phyloP scores from a whole-genome alignment of 73 alveolate genomes.

The Effrenium voratum region DNA sequence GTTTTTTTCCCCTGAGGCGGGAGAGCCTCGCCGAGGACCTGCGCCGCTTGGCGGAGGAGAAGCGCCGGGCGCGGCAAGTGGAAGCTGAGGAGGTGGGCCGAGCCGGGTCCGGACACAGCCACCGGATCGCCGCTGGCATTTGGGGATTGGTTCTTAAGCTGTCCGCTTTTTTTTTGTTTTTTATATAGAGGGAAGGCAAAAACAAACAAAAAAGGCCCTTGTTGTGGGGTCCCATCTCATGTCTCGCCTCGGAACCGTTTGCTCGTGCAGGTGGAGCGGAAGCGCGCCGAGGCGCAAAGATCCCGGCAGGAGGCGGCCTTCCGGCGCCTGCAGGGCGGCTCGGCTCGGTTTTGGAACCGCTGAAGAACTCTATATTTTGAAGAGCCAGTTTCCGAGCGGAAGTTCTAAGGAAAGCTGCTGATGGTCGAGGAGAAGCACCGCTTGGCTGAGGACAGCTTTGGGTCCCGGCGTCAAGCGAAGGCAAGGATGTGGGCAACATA shows the following conservation, averaged over 20 bases:
- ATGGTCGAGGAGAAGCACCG: conserved; percentile 81
- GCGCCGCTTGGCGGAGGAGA: conserved; percentile 65
- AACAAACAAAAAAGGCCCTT: background rate
- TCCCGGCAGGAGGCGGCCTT: conserved; percentile 77
- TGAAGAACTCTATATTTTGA: background rate
- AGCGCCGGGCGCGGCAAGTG: conserved; percentile 76
- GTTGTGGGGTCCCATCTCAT: too few species aligned
- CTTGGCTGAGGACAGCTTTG: conserved; percentile 17
- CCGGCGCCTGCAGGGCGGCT: conserved; percentile 19
- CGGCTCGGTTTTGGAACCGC: background rate
- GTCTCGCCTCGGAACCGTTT: too few species aligned
- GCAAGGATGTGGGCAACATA: too few species aligned
- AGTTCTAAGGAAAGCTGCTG: conserved; percentile 40
- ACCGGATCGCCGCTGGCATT: background rate
- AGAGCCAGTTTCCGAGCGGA: background rate
- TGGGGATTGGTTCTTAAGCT: background rate
- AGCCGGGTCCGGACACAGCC: background rate
- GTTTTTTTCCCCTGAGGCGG: conserved; percentile 17
- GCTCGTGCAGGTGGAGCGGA: conserved; percentile 93
- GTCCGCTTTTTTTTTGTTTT: background rate
- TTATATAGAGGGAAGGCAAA: background rate
- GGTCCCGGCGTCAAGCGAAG: too few species aligned
- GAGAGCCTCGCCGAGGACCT: conserved; percentile 61
- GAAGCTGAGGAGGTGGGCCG: conserved; percentile 45
- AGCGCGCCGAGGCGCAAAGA: conserved; percentile 64